phyloP scores from a whole-genome alignment of 2,329 filamentous ascomycete species.

The Boeremia lycopersici region DNA sequence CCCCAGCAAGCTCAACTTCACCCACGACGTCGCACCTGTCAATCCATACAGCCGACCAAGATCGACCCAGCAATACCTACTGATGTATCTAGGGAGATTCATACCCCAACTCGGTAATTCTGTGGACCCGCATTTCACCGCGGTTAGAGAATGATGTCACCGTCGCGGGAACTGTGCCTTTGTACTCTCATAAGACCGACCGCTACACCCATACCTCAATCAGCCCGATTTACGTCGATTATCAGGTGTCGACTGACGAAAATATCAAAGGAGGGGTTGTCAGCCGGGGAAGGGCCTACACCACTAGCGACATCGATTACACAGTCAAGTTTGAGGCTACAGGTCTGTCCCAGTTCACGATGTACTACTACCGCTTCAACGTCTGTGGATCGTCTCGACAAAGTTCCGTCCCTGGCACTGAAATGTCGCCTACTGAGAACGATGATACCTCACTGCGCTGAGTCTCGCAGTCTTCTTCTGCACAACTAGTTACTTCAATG shows the following conservation, averaged over 20 bases:
- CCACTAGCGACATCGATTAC: constrained; percentile 75
- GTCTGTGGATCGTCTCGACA: constrained; percentile 68
- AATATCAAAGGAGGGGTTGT: constrained; percentile 55
- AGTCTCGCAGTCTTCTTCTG: constrained; percentile 74
- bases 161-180: constrained; percentile 61
- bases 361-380: constrained; percentile 73
- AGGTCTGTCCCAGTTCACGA: constrained; percentile 66
- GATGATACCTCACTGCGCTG: constrained; percentile 63
- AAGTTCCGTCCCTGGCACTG: constrained; percentile 70
- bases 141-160: constrained; percentile 53
- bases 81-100: constrained; percentile 45
- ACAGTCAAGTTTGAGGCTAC: constrained; percentile 74
- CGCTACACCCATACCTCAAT: constrained; percentile 60
- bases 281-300: constrained; percentile 66
- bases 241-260: constrained; percentile 61
- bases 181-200: constrained; percentile 61
- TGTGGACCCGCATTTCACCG: constrained; percentile 46
- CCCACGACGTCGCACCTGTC: constrained; percentile 54
- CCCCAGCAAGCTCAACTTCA: constrained; percentile 35
- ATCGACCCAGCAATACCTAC: neutral
- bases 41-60: neutral
- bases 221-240: constrained; percentile 71
- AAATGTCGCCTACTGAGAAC: constrained; percentile 66
- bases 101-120: constrained; percentile 48
- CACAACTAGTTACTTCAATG: too few species aligned